Base-by-base conservation (phyloP, 352 stramenopile species). In the Phytopythium oedochilum region DNA sequence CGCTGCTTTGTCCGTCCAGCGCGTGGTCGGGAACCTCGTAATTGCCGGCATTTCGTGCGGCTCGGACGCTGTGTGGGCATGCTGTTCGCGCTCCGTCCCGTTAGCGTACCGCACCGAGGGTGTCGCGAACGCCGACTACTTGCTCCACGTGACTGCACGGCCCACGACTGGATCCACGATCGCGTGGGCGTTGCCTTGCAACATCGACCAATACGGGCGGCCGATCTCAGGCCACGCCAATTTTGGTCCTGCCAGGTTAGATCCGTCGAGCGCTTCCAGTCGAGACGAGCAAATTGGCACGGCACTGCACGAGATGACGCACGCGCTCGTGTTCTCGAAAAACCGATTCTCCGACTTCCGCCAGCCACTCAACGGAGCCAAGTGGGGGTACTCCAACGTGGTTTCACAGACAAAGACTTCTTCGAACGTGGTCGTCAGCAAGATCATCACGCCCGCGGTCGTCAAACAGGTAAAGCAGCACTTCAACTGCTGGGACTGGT, bases 141-240 rank as follows among this genome's bases (percentile, higher is more conserved):
- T 92, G 29, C 66, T 94, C 18, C 80, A 94, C 28, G 83, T 94
- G 18, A 94, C 83, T 6, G 73, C 66, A 0, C 78, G 83, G 7
- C 83, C 83, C 4, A 94, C 81, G 0, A 80, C 78, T 2, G 85
- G 85, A 0, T 59, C 71, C 7, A 83, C 81, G 7, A 81, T 94
- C 38, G 85, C 85, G 5, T 94, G 83, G 82, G 85, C 85, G 2
- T 49, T 92, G 11, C 81, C 82, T 0, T 94, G 85, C 49, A 91
- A 91, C 55, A 69, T 88, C 25, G 85, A 94, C 36, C 82, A 91
- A 49, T 89, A 74, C 55, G 82, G 78, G 0, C 66, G 84, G 0
- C 84, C 84, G 10, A 84, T 94, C 63, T 89, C 83, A 7, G 84
- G 83, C 1, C 83, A 94, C 47, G 78, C 83, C 12, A 94, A 94